Evolutionary conservation across 2,329 filamentous ascomycete species (phyloP), one percentile per base, ranked within the genome.

Genomic region (Fusarium hostae): DNA sequence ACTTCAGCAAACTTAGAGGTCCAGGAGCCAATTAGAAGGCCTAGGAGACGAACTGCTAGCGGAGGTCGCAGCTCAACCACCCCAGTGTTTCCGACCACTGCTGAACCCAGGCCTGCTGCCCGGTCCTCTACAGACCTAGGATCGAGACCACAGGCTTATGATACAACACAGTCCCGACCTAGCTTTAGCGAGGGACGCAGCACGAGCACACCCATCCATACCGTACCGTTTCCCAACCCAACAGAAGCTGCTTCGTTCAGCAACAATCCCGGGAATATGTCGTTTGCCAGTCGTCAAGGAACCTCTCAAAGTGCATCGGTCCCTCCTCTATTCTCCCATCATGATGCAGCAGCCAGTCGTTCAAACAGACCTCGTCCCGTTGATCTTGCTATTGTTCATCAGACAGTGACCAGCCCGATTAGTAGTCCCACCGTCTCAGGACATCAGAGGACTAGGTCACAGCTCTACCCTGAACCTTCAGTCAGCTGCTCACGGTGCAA

Each of bases 401-500:
- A 81, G 24, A 56, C 78, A 7, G 74, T 76, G 6, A 71, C 77
- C 16, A 82, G 77, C 50, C 81, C 81, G 1, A 61, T 77, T 3
- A 76, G 66, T 34, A 82, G 78, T 43, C 79, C 80, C 16, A 75
- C 73, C 37, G 66, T 82, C 55, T 62, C 78, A 41, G 74, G 79
- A 22, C 82, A 84, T 47, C 82, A 83, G 40, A 81, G 82, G 51
- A 75, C 79, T 74, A 78, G 84, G 77, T 80, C 86, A 68, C 82
- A 88, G 74, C 81, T 89, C 3, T 93, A 88, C 70, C 80, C 84
- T 2, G 94, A 97, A 76, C 94, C 94, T 2, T 89, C 89, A 2
- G 88, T 97, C 55, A 86, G 85, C 12, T 98, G 95, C 79, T 87
- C 90, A 40, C 85, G 88, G 13, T 98, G 95, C 79, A 82, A 85